Evolutionary conservation across 495 filamentous ascomycete genomes (phyloP), one percentile per base, ranked within the genome.

Genomic region (Poronia punctata): DNA sequence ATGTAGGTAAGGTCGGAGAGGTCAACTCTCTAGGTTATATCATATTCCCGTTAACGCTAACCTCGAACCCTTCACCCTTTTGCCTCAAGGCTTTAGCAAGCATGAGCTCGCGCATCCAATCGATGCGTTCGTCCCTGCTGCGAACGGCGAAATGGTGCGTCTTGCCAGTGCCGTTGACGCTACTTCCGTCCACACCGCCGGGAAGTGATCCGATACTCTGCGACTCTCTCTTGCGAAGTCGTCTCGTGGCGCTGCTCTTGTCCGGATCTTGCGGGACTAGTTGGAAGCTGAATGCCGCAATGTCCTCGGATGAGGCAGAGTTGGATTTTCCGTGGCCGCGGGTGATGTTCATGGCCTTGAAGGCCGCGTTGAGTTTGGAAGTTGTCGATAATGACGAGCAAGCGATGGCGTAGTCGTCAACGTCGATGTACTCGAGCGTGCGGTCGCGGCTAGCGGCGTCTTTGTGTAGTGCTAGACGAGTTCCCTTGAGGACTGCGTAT

Each of bases 71-170:
- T 47, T 83, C 79, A 11, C 81, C 79, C 66, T 87, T 86, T 54
- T 85, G 83, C 66, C 77, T 82, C 41, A 88, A 64, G 15, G 90
- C 89, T 59, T 89, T 95, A 4, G 90, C 89, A 16, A 98, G 78
- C 92, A 98, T 96, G 35, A 98, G 62, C 72, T 96, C 88, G 2
- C 92, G 68, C 92, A 96, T 95, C 92, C 92, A 98, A 49, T 95
- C 90, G 43, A 96, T 95, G 21, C 92, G 74, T 59, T 95, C 84
- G 43, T 97, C 87, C 0, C 87, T 72, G 39, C 70, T 76, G 59
- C 83, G 82, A 40, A 96, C 90, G 0, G 90, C 85, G 51, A 98
- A 97, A 53, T 95, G 86, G 53, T 98, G 90, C n/a, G 79, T 77
- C 74, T 95, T 96, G 38, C 71, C 74, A 28, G 80, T 85, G 38